Conservation (phyloP, 2,329 filamentous ascomycete species). For the Aspergillus chevalieri region DNA sequence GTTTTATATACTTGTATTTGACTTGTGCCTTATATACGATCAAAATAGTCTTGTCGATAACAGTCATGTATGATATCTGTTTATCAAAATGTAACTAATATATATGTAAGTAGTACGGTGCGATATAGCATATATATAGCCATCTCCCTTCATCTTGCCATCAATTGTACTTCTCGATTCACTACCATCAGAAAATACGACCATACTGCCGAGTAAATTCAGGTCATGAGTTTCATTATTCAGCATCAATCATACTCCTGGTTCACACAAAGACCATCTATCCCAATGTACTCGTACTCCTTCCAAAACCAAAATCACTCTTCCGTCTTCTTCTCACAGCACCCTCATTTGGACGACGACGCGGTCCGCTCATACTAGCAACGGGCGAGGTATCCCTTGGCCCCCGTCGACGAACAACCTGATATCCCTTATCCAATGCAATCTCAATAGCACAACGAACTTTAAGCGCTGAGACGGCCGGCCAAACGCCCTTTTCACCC, state of each 20-base stretch:
- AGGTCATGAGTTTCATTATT: background rate
- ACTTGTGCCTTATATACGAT: no score
- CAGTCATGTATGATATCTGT: no score
- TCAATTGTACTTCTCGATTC: no score
- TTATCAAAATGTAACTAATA: no score
- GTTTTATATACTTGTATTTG: no score
- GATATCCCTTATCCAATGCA: conserved; percentile 79
- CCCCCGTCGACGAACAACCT: conserved; percentile 57
- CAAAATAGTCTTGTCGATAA: no score
- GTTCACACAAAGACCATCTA: background rate
- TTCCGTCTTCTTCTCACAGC: conserved; percentile 19
- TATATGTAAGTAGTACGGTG: no score
- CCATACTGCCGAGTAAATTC: background rate
- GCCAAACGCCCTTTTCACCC: conserved; percentile 87
- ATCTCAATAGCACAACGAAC: conserved; percentile 80
- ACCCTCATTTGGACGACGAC: conserved; percentile 24
- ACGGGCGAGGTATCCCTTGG: conserved; percentile 21
- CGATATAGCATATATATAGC: no score
- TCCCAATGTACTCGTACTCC: conserved; percentile 6
- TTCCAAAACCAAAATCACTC: conserved; percentile 14
- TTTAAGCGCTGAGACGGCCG: conserved; percentile 72
- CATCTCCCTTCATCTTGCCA: no score
- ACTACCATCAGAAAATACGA: no score
- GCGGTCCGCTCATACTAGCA: conserved; percentile 4
- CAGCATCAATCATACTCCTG: conserved; percentile 7